Conservation (phyloP, 495 filamentous ascomycete genomes). For the Neurospora intermedia region DNA sequence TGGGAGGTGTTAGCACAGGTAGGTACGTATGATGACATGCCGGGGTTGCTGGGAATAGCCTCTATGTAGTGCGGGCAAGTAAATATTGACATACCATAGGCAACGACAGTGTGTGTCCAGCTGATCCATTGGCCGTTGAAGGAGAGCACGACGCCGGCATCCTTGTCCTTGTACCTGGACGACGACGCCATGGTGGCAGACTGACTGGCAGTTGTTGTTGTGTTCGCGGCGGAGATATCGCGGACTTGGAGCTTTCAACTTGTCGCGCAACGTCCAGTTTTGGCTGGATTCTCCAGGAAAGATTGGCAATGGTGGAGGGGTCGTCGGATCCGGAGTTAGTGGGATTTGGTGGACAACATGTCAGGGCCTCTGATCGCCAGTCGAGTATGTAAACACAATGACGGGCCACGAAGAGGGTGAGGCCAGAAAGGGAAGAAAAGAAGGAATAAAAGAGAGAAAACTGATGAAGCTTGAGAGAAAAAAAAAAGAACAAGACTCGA, state of each 20-base stretch:
- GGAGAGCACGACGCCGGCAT: conserved; percentile 62
- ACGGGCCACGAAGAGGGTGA: not conserved
- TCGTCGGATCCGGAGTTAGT: not conserved
- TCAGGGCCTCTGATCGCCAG: not conserved
- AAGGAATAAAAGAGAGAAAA: not conserved
- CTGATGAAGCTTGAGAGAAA: too few relatives aligned
- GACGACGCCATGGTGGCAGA: conserved; percentile 36
- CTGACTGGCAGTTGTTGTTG: not conserved
- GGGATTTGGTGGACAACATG: not conserved
- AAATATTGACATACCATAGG: conserved; percentile 50
- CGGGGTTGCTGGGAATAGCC: not conserved
- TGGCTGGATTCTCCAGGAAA: not conserved
- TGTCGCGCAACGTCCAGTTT: not conserved
- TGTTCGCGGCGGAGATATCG: not conserved
- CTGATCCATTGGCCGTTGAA: conserved; percentile 89
- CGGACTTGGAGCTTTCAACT: not conserved
- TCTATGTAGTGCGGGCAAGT: not conserved
- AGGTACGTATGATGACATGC: not conserved
- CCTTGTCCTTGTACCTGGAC: conserved; percentile 67
- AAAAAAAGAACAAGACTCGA: not conserved
- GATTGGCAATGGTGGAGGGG: not conserved
- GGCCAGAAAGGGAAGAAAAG: not conserved
- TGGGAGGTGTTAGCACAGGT: not conserved
- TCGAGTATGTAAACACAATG: not conserved
- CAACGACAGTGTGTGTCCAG: conserved; percentile 73